A percentile compares a stretch with the other conserved stretches of the same genome.
These are phyloP conservation scores for Talaromyces sp. DNA, from an alignment of 2,329 filamentous ascomycete genomes.

Conservation along the genomic window DNA sequence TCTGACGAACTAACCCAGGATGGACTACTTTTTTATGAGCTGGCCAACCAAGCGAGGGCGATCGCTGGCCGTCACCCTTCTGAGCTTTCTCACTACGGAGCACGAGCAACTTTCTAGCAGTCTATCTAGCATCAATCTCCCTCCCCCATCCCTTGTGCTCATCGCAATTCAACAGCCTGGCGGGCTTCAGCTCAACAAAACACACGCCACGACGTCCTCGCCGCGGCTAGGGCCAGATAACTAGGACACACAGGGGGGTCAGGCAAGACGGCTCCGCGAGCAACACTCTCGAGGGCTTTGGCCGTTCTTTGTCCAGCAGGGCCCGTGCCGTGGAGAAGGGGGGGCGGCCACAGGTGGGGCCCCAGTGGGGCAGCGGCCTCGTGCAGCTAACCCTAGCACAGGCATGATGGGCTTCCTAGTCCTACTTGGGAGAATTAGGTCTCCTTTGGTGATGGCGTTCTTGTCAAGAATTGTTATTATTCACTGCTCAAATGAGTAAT, in stretches of 20 bases:
- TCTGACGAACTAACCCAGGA: not conserved
- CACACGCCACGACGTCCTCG: not conserved
- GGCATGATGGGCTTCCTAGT: not conserved
- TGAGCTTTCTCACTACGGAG: not conserved
- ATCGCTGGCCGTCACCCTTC: not conserved
- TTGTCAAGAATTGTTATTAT: not conserved
- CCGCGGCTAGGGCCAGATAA: not conserved
- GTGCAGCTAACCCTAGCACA: not conserved
- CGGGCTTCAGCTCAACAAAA: not conserved
- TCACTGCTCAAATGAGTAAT: not conserved
- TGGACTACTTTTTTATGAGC: not conserved
- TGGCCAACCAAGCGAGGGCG: not conserved
- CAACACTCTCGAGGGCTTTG: too few relatives aligned
- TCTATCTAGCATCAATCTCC: not conserved
- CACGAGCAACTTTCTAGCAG: not conserved
- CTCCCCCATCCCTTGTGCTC: not conserved
- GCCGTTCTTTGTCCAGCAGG: too few relatives aligned
- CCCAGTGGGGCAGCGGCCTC: not conserved
- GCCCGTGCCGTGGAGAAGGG: not conserved
- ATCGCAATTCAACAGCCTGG: not conserved
- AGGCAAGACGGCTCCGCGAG: not conserved
- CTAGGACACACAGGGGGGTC: not conserved
- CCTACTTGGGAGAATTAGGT: not conserved
- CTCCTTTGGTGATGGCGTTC: not conserved
- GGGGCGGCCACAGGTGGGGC: not conserved